phyloP scores from a whole-genome alignment of 108 stramenopile genomes.

The Fragilaria crotonensis region DNA sequence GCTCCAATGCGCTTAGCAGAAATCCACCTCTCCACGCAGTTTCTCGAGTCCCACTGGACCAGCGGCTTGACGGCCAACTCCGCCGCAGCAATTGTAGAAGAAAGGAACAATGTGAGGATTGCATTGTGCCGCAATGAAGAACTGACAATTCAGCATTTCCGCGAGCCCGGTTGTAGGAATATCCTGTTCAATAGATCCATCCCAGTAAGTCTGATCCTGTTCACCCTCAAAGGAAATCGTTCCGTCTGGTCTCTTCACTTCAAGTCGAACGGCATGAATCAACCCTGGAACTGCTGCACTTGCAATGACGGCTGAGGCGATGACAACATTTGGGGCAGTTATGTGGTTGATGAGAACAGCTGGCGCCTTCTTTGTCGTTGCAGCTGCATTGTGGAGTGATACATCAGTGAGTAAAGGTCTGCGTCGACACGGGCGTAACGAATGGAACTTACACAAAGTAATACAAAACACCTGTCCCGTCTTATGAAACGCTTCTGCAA shows the following conservation, averaged over 20 bases:
- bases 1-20: constrained; percentile 18
- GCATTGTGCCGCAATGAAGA: constrained; percentile 81
- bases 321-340: constrained; percentile 91
- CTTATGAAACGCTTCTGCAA: constrained; percentile 94
- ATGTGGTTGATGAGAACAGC: constrained; percentile 94
- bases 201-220: constrained; percentile 16
- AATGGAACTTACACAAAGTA: constrained; percentile 45
- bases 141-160: constrained; percentile 86
- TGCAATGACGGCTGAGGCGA: constrained; percentile 86
- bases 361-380: constrained; percentile 84
- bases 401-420: no score
- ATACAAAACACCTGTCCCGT: constrained; percentile 96
- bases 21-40: constrained; percentile 75
- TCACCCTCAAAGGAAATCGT: constrained; percentile 13
- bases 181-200: constrained; percentile 78
- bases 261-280: constrained; percentile 30
- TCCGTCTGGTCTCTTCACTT: constrained; percentile 82
- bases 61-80: constrained; percentile 65
- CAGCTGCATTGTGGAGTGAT: no score
- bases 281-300: constrained; percentile 93
- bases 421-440: no score
- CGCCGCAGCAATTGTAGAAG: constrained; percentile 53
- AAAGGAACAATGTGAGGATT: constrained; percentile 62
- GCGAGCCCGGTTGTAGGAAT: constrained; percentile 66
- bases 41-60: constrained; percentile 57